phyloP scores from a whole-genome alignment of 768 basidiomycete species.

The Fomitopsis serialis region DNA sequence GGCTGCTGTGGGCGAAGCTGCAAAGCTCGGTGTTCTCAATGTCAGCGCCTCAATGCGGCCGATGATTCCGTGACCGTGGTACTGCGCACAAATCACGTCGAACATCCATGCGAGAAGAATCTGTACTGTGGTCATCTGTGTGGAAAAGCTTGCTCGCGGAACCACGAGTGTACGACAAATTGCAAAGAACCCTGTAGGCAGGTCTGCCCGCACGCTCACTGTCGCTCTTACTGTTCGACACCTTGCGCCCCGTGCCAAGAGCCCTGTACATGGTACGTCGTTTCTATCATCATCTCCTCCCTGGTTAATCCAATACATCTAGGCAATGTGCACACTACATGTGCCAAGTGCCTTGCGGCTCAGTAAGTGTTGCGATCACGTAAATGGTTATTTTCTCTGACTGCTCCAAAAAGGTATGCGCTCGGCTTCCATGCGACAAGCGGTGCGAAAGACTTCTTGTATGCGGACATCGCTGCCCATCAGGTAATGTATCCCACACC shows the following conservation, averaged over 20 bases:
- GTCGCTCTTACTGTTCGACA: constrained; percentile 40
- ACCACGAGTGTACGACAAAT: constrained; percentile 41
- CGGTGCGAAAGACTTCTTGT: constrained; percentile 41
- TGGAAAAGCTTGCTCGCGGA: constrained; percentile 38
- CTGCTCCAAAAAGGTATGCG: constrained; percentile 44
- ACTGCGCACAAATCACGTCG: constrained; percentile 20
- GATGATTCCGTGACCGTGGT: not conserved
- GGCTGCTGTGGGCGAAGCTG: constrained; percentile 51
- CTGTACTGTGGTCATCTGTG: constrained; percentile 58
- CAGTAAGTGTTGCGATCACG: constrained; percentile 36
- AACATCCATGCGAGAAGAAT: constrained; percentile 44
- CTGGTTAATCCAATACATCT: not conserved
- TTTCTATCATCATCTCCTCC: constrained; percentile 2
- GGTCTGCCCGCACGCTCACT: constrained; percentile 47
- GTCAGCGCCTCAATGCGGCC: constrained; percentile 28
- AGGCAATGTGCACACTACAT: constrained; percentile 49
- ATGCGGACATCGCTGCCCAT: constrained; percentile 66
- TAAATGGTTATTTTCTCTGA: not conserved
- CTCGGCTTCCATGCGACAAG: constrained; percentile 57
- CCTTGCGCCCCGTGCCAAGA: constrained; percentile 62
- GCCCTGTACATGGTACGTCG: constrained; percentile 45
- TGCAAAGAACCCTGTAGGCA: constrained; percentile 50
- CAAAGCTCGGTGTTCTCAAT: constrained; percentile 41
- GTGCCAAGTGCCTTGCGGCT: constrained; percentile 65
- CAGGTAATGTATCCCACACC: constrained; percentile 33